Conservation (phyloP, 2,329 filamentous ascomycete species). For the Bimuria novae-zelandiae region DNA sequence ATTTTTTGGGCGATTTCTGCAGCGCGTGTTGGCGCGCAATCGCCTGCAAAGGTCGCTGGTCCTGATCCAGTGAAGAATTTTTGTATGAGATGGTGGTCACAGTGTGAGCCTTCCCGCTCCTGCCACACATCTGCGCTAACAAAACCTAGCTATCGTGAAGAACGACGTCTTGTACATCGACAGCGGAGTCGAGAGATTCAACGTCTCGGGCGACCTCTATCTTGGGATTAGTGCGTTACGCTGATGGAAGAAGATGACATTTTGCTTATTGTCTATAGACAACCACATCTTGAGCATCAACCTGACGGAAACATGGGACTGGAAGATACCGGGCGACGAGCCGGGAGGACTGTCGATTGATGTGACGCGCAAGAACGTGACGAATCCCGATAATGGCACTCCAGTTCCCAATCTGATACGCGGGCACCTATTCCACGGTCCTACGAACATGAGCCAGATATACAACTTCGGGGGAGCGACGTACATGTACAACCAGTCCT, state of each 20-base stretch:
- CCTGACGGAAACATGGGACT: slow-evolving; percentile 26
- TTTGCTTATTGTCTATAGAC: slow-evolving; percentile 16
- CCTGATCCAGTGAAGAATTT: slow-evolving; percentile 26
- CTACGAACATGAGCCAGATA: slow-evolving; percentile 14
- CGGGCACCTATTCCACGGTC: slow-evolving; percentile 32
- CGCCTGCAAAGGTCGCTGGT: neutral
- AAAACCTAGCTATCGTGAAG: slow-evolving; percentile 24
- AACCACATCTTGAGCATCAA: slow-evolving; percentile 26
- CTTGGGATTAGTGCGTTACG: slow-evolving; percentile 18
- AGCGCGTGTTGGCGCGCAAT: slow-evolving; percentile 10
- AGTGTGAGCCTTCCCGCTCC: slow-evolving; percentile 14
- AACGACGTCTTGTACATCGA: slow-evolving; percentile 29
- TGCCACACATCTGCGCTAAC: neutral
- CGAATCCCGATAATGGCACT: slow-evolving; percentile 24
- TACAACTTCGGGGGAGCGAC: slow-evolving; percentile 28
- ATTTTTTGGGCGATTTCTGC: slow-evolving; percentile 4
- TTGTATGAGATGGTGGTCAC: slow-evolving; percentile 28
- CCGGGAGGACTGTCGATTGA: slow-evolving; percentile 13
- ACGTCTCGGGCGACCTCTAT: slow-evolving; percentile 11
- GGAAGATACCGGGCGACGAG: slow-evolving; percentile 20
- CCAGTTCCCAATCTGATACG: slow-evolving; percentile 25
- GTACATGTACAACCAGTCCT: slow-evolving; percentile 26
- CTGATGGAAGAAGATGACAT: neutral
- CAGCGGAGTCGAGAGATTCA: slow-evolving; percentile 29
- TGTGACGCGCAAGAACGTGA: slow-evolving; percentile 21